These are phyloP conservation scores for Trypanosoma caninum DNA, from an alignment of 208 protist genomes.

Conservation along the genomic window DNA sequence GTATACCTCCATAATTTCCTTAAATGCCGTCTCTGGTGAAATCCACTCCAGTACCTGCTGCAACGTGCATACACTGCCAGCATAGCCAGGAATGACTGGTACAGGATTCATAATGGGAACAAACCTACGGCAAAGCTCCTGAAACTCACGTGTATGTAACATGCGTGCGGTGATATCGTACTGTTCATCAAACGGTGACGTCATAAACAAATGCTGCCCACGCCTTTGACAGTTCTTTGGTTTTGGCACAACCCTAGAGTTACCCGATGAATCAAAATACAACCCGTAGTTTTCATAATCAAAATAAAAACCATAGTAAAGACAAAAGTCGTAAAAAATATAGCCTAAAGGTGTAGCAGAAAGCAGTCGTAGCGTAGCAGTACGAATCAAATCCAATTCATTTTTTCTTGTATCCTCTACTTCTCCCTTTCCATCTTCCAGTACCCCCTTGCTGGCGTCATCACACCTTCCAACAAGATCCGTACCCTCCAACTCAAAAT, in stretches of 20 bases:
- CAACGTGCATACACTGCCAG: slow-evolving; percentile 42
- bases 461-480: background rate
- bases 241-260: slow-evolving; percentile 65
- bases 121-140: slow-evolving; percentile 76
- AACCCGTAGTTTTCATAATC: slow-evolving; percentile 79
- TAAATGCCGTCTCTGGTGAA: slow-evolving; percentile 42
- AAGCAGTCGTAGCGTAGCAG: slow-evolving; percentile 33
- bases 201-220: slow-evolving; percentile 80
- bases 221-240: slow-evolving; percentile 59
- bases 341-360: slow-evolving; percentile 38
- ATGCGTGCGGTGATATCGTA: slow-evolving; percentile 84
- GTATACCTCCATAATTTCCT: slow-evolving; percentile 54
- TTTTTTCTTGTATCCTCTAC: slow-evolving; percentile 1
- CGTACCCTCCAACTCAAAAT: background rate
- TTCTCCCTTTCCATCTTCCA: slow-evolving; percentile 13
- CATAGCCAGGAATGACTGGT: slow-evolving; percentile 2
- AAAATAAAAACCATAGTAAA: slow-evolving; percentile 81
- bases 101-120: slow-evolving; percentile 37
- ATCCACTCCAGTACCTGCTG: slow-evolving; percentile 70
- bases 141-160: slow-evolving; percentile 74
- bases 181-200: slow-evolving; percentile 79
- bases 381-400: slow-evolving; percentile 15
- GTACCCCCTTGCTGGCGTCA: background rate
- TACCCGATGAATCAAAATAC: slow-evolving; percentile 50
- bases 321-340: slow-evolving; percentile 78